These are phyloP conservation scores for Metschnikowia sp. DNA, from an alignment of 805 yeast species.

Conservation along the genomic window DNA sequence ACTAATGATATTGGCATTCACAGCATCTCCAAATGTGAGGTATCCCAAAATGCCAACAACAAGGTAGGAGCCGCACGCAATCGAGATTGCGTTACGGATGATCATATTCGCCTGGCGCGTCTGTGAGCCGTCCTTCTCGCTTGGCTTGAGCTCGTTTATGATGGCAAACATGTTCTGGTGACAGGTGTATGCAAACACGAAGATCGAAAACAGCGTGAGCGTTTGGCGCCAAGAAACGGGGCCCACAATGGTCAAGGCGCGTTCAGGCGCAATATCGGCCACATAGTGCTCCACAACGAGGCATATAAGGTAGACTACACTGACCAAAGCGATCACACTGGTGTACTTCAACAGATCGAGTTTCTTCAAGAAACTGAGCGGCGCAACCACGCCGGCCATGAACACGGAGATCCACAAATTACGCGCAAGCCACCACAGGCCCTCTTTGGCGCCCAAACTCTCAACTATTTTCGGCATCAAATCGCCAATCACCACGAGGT, in stretches of 20 bases:
- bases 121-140: slow-evolving; percentile 33
- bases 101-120: slow-evolving; percentile 49
- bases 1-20: slow-evolving; percentile 66
- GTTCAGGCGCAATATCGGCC: slow-evolving; percentile 5
- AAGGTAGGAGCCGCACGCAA: slow-evolving; percentile 57
- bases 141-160: slow-evolving; percentile 58
- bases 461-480: slow-evolving; percentile 60
- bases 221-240: slow-evolving; percentile 38
- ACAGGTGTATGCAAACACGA: slow-evolving; percentile 79
- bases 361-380: slow-evolving; percentile 57
- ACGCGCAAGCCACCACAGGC: slow-evolving; percentile 29
- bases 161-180: slow-evolving; percentile 79
- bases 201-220: slow-evolving; percentile 66
- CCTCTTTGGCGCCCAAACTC: slow-evolving; percentile 26
- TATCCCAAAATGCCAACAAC: slow-evolving; percentile 69
- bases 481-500: slow-evolving; percentile 73
- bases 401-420: slow-evolving; percentile 53
- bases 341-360: slow-evolving; percentile 70
- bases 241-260: slow-evolving; percentile 31
- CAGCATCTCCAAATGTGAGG: slow-evolving; percentile 78
- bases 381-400: slow-evolving; percentile 54
- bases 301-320: slow-evolving; percentile 59
- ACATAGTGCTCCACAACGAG: slow-evolving; percentile 52
- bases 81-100: slow-evolving; percentile 49
- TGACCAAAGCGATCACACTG: slow-evolving; percentile 63